Conservation (phyloP, 1,139 yeast species). For the Blastobotrys aristatus region DNA sequence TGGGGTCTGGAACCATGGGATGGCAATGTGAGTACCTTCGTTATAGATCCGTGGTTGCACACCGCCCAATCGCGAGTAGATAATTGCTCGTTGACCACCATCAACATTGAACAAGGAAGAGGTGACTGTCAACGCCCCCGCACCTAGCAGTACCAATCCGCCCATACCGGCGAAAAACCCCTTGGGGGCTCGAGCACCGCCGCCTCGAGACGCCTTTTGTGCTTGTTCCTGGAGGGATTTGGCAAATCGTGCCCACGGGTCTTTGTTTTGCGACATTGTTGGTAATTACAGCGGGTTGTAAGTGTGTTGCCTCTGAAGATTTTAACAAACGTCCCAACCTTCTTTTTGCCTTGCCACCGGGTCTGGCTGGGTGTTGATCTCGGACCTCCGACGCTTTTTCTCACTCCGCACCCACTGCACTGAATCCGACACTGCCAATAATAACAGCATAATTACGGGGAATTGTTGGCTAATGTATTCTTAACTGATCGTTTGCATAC, state of each 20-base stretch:
- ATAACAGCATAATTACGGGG: no score
- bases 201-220: slow-evolving; percentile 43
- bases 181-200: slow-evolving; percentile 41
- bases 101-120: slow-evolving; percentile 89
- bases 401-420: no score
- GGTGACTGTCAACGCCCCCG: slow-evolving; percentile 60
- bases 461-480: no score
- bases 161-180: slow-evolving; percentile 61
- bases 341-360: slow-evolving; percentile 1
- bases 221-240: slow-evolving; percentile 61
- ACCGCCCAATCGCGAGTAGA: slow-evolving; percentile 85
- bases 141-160: slow-evolving; percentile 69
- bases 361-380: no score
- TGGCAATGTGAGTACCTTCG: slow-evolving; percentile 92
- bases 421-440: no score
- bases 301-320: neutral
- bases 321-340: no score
- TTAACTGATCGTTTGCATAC: no score
- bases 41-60: slow-evolving; percentile 77
- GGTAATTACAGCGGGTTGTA: no score
- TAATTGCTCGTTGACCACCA: slow-evolving; percentile 98
- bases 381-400: no score
- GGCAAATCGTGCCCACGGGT: slow-evolving; percentile 58
- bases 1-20: slow-evolving; percentile 96
- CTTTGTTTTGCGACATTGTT: slow-evolving; percentile 23